A percentile compares a stretch with the other conserved stretches of the same genome.
These are phyloP conservation scores for Apiosordaria backusii DNA, from an alignment of 495 filamentous ascomycete species.

Conservation along the genomic window DNA sequence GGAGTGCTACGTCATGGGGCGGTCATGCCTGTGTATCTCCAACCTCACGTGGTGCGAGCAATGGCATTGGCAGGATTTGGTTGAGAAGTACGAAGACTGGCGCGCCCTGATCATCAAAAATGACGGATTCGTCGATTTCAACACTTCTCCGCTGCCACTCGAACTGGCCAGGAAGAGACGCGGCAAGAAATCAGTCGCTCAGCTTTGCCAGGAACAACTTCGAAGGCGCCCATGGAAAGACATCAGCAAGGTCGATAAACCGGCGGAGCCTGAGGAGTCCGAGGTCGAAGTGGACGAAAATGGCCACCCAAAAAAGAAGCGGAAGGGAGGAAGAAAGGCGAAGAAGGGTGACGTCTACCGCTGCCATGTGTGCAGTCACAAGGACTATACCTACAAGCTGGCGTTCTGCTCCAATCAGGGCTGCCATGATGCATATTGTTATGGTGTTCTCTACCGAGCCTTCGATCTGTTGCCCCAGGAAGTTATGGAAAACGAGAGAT, in stretches of 20 bases:
- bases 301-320: constrained; percentile 46
- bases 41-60: constrained; percentile 89
- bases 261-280: constrained; percentile 23
- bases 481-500: constrained; percentile 71
- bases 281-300: constrained; percentile 51
- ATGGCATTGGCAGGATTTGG: constrained; percentile 76
- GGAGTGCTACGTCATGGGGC: constrained; percentile 93
- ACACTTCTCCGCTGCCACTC: constrained; percentile 61
- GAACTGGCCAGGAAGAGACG: constrained; percentile 58
- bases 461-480: constrained; percentile 81
- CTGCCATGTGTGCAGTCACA: constrained; percentile 79
- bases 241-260: constrained; percentile 42
- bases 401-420: constrained; percentile 61
- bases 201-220: constrained; percentile 87
- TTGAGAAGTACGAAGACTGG: constrained; percentile 76
- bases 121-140: constrained; percentile 55
- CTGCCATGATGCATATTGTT: constrained; percentile 77
- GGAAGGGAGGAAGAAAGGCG: constrained; percentile 32
- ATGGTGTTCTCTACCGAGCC: constrained; percentile 80
- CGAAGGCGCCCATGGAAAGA: constrained; percentile 63
- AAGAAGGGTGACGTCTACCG: constrained; percentile 48
- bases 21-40: constrained; percentile 84
- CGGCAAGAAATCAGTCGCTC: constrained; percentile 72
- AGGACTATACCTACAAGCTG: constrained; percentile 75
- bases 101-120: constrained; percentile 67